A percentile compares a stretch with the other conserved stretches of the same genome.
These are phyloP conservation scores for Pseudogymnoascus sp. DNA, from an alignment of 2,329 filamentous ascomycete species.

Conservation along the genomic window DNA sequence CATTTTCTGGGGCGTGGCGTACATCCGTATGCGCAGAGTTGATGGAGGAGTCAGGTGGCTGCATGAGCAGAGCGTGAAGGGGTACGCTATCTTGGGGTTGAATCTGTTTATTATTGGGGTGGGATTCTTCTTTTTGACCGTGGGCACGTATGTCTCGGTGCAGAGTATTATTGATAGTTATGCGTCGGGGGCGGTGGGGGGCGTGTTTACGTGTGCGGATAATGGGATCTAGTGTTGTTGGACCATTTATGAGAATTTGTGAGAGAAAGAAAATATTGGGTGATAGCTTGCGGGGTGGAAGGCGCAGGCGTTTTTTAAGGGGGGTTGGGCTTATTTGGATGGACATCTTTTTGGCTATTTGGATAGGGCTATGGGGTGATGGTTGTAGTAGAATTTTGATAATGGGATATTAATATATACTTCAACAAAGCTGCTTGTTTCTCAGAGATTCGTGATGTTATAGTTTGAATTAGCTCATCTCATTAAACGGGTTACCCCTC, in stretches of 20 bases:
- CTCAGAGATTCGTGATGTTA: not conserved
- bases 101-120: conserved; percentile 67
- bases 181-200: conserved; percentile 51
- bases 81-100: conserved; percentile 48
- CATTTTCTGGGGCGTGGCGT: conserved; percentile 86
- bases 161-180: conserved; percentile 71
- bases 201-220: conserved; percentile 64
- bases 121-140: conserved; percentile 73
- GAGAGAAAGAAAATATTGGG: not conserved
- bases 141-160: conserved; percentile 72
- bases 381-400: not conserved
- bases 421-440: not conserved
- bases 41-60: conserved; percentile 45
- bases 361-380: not conserved
- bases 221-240: conserved; percentile 63
- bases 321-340: not conserved
- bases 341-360: not conserved
- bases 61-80: conserved; percentile 25
- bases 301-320: not conserved
- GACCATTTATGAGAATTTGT: too few relatives aligned
- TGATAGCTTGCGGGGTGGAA: not conserved
- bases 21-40: conserved; percentile 64
- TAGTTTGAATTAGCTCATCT: too few relatives aligned
- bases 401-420: not conserved
- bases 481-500: too few relatives aligned